A percentile compares a stretch with the other conserved stretches of the same genome.
Evolutionary conservation across 495 filamentous ascomycete genomes (phyloP).

Genomic region (Hypoxylon subgilvum): DNA sequence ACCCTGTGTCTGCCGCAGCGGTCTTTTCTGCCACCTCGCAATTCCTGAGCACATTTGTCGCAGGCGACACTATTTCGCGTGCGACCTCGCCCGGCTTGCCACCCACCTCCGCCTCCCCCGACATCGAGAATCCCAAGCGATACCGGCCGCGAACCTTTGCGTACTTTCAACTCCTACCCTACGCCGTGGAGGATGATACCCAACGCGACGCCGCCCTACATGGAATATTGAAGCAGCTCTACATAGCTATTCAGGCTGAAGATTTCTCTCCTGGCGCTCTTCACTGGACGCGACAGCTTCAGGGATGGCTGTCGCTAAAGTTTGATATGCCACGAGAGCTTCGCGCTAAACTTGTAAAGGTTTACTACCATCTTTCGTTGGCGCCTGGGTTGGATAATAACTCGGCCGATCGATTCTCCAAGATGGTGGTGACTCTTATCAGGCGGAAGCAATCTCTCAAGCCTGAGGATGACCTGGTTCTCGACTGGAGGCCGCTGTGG

Average conservation of each 20-base stretch:
- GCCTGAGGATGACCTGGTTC: constrained; percentile 80
- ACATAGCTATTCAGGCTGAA: constrained; percentile 85
- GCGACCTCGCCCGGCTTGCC: constrained; percentile 55
- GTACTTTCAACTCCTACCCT: constrained; percentile 88
- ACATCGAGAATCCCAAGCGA: constrained; percentile 59
- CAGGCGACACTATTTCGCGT: constrained; percentile 54
- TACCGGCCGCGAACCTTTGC: constrained; percentile 89
- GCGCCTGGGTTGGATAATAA: constrained; percentile 84
- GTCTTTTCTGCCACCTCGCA: constrained; percentile 37
- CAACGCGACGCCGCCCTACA: constrained; percentile 75
- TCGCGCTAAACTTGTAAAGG: constrained; percentile 78
- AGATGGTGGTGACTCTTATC: constrained; percentile 93
- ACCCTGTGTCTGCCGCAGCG: constrained; percentile 29
- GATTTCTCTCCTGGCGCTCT: constrained; percentile 93
- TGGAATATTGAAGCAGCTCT: constrained; percentile 90
- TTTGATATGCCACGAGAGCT: constrained; percentile 89
- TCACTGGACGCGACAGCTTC: constrained; percentile 96
- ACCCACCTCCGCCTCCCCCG: constrained; percentile 33
- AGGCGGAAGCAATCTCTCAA: constrained; percentile 96
- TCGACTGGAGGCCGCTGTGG: constrained; percentile 93
- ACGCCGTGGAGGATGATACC: constrained; percentile 75
- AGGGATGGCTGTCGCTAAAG: constrained; percentile 93
- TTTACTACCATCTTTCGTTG: constrained; percentile 94
- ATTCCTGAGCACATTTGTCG: constrained; percentile 32
- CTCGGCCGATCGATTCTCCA: constrained; percentile 88